Evolutionary conservation across 768 basidiomycete species (phyloP).

Genomic region (Asterophora lycoperdoides): DNA sequence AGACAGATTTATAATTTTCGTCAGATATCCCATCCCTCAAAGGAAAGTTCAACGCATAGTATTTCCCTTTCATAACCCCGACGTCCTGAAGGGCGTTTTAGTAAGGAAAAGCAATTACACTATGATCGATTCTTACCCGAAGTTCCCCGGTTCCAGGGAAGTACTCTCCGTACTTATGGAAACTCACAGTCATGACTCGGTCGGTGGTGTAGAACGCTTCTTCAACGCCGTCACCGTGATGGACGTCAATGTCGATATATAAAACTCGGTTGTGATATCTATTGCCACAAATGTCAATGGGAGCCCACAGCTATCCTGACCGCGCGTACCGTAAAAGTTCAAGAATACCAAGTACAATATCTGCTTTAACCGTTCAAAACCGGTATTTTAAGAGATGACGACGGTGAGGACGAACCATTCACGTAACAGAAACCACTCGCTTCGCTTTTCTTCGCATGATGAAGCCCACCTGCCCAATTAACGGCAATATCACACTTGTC

Average conservation of each 20-base stretch:
- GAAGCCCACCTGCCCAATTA: constrained; percentile 98
- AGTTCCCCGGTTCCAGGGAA: constrained; percentile 99
- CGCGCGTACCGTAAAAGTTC: constrained; percentile 75
- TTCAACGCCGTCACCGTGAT: constrained; percentile 98
- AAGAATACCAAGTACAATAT: constrained; percentile 95
- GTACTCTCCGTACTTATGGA: constrained; percentile 99
- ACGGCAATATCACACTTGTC: constrained; percentile 99
- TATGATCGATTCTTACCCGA: constrained; percentile 47
- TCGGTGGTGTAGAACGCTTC: constrained; percentile 99
- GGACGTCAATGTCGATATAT: constrained; percentile 98
- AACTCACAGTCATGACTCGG: constrained; percentile 96
- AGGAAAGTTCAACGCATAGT: constrained; percentile 93
- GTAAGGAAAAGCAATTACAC: neutral
- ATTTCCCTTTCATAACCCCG: constrained; percentile 90
- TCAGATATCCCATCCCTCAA: constrained; percentile 93
- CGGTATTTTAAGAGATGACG: neutral
- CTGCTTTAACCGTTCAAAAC: constrained; percentile 36
- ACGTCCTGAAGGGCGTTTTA: constrained; percentile 57
- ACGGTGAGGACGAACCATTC: constrained; percentile 58
- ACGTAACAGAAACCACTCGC: constrained; percentile 99
- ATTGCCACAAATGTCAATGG: constrained; percentile 4
- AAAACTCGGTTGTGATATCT: constrained; percentile 93
- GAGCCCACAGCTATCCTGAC: neutral
- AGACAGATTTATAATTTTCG: constrained; percentile 91
- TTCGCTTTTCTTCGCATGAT: constrained; percentile 99